Evolutionary conservation across 768 basidiomycete species (phyloP).

Genomic region (Agaricus blazei): DNA sequence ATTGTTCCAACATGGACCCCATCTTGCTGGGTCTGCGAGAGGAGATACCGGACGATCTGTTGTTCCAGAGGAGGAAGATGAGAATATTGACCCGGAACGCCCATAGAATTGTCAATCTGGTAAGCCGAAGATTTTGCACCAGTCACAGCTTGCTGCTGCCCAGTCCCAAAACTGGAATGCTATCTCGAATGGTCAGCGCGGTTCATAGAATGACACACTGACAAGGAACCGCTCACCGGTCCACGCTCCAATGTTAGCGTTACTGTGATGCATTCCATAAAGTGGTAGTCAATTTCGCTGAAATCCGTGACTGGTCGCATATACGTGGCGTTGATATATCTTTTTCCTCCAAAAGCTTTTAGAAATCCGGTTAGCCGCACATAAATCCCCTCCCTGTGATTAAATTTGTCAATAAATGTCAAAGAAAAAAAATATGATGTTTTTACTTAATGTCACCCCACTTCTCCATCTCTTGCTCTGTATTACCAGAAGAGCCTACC

Average conservation of each 20-base stretch:
- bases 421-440: background rate
- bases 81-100: slow-evolving; percentile 39
- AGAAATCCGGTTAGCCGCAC: slow-evolving; percentile 78
- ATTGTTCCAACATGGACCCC: slow-evolving; percentile 76
- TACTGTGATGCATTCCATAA: slow-evolving; percentile 68
- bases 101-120: slow-evolving; percentile 24
- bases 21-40: slow-evolving; percentile 43
- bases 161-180: slow-evolving; percentile 29
- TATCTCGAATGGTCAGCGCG: slow-evolving; percentile 11
- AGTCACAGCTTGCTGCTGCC: slow-evolving; percentile 12
- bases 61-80: slow-evolving; percentile 57
- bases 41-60: slow-evolving; percentile 62
- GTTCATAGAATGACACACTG: background rate
- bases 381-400: slow-evolving; percentile 63
- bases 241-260: slow-evolving; percentile 65
- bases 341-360: slow-evolving; percentile 76
- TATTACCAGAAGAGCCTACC: slow-evolving; percentile 52
- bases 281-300: slow-evolving; percentile 80
- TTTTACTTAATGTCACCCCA: slow-evolving; percentile 43
- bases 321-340: slow-evolving; percentile 75
- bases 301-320: slow-evolving; percentile 65
- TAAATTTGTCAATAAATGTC: background rate
- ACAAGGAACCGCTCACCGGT: slow-evolving; percentile 35
- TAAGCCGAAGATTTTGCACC: slow-evolving; percentile 32
- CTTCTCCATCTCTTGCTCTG: slow-evolving; percentile 48